phyloP scores from a whole-genome alignment of 306 rosid genomes.

The Trichosanthes truncata region DNA sequence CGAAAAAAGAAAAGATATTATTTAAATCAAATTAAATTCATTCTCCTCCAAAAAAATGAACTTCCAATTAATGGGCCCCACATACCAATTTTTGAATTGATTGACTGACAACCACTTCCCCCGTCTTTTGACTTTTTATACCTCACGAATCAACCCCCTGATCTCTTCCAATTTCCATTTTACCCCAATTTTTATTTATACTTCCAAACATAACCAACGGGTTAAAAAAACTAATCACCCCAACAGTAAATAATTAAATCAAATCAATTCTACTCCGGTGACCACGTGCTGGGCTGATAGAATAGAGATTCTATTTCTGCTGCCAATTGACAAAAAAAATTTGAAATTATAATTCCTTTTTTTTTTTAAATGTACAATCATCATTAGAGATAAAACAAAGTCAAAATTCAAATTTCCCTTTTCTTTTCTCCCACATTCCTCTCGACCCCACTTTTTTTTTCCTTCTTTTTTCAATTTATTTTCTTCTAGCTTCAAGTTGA shows the following conservation, averaged over 20 bases:
- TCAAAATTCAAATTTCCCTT: neutral
- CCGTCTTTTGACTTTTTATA: neutral
- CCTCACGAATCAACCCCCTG: neutral
- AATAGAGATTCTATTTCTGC: neutral
- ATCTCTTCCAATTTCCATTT: neutral
- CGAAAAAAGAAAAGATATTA: neutral
- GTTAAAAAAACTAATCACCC: neutral
- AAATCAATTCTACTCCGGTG: neutral
- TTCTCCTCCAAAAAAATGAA: neutral
- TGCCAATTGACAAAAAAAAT: neutral
- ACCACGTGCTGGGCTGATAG: neutral
- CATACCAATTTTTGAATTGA: neutral
- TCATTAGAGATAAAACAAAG: neutral
- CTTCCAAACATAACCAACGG: neutral
- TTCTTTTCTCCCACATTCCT: neutral
- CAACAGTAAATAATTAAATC: neutral
- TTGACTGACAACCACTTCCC: neutral
- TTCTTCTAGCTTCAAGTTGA: conserved; percentile 25
- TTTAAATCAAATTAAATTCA: neutral
- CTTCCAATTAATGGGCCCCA: neutral
- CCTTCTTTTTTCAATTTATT: neutral
- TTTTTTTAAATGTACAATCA: conserved; percentile 1
- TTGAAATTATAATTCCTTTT: neutral
- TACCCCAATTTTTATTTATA: neutral
- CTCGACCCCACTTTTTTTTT: neutral